Percentiles rank a stretch among this genome's conserved stretches.
Evolutionary conservation across 495 filamentous ascomycete species (phyloP).

Genomic region (Trichoderma gamsii): DNA sequence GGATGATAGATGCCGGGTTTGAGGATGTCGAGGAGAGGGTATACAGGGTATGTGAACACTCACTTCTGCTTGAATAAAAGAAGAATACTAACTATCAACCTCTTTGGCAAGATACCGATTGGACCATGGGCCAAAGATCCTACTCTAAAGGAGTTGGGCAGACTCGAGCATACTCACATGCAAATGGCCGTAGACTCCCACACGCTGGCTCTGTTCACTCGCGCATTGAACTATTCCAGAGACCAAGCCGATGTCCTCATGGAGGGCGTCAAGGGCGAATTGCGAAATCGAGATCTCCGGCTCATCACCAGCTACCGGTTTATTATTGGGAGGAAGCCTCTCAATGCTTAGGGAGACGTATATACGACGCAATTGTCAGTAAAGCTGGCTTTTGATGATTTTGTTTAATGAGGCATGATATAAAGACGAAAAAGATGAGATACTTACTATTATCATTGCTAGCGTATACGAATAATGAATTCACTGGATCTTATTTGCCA

Average conservation of each 20-base stretch:
- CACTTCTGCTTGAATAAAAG: no score
- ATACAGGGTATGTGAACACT: conserved; percentile 32
- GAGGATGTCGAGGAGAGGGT: conserved; percentile 47
- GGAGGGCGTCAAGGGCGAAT: conserved; percentile 26
- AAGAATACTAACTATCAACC: not conserved
- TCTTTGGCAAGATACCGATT: conserved; percentile 7
- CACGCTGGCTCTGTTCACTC: conserved; percentile 19
- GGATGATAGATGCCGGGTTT: conserved; percentile 53
- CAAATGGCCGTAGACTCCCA: conserved; percentile 15
- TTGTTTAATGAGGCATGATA: not conserved
- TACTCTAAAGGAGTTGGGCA: conserved; percentile 10
- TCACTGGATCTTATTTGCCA: no score
- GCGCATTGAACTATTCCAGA: conserved; percentile 14
- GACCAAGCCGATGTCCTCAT: conserved; percentile 22
- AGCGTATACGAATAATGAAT: no score
- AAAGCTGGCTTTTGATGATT: not conserved
- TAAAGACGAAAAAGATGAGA: no score
- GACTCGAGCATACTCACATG: conserved; percentile 4
- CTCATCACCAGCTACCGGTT: conserved; percentile 26
- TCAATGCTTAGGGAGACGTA: not conserved
- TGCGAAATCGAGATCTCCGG: conserved; percentile 23
- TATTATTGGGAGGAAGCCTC: conserved; percentile 20
- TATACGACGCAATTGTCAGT: not conserved
- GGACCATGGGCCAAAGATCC: conserved; percentile 13
- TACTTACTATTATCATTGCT: no score